Evolutionary conservation across 768 basidiomycete species (phyloP), one percentile per base, ranked within the genome.

Genomic region (Panaeolus papilionaceus): DNA sequence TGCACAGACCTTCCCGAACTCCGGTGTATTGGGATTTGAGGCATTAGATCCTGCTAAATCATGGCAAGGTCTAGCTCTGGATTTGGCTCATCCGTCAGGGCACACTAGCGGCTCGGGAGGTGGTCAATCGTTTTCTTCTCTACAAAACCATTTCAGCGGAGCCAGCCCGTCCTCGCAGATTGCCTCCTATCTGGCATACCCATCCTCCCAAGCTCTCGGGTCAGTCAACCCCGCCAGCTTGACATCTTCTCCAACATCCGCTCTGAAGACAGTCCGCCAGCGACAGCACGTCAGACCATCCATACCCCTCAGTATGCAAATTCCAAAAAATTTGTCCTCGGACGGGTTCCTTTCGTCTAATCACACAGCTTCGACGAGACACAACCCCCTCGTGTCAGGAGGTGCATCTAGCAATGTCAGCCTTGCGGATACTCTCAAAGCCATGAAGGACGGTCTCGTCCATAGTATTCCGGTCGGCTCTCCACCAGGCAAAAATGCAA

Each of bases 61-160:
- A 12, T 65, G 68, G 2, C 65, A 66, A 7, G 66, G 64, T 61
- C 63, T 69, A 12, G 68, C 68, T 64, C 66, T 33, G 65, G 65
- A 40, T 42, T 18, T 16, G 20, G 38, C 51, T 37, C 38, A 33
- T 51, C 49, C 51, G 7, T 38, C 42, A 9, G 33, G 38, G 40
- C 26, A 63, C 38, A 10, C 68, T 65, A 51, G 51, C 65, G 20
- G 68, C 58, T 63, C 65, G 39, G 3, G 58, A 66, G 14, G 14
- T 5, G 14, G 1, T 58, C 54, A 58, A 28, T 6, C 54, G 12
- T 58, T 58, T 58, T 28, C n/a, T 7, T 20, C 54, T 23, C 6
- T 58, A 12, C 54, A 58, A 51, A 51, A 18, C 7, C n/a, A 51
- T 26, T 51, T 51, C 33, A 10, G 28, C 33, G 54, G 28, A 7